Conservation (phyloP, 2,329 filamentous ascomycete genomes). For the Zymoseptoria brevis region DNA sequence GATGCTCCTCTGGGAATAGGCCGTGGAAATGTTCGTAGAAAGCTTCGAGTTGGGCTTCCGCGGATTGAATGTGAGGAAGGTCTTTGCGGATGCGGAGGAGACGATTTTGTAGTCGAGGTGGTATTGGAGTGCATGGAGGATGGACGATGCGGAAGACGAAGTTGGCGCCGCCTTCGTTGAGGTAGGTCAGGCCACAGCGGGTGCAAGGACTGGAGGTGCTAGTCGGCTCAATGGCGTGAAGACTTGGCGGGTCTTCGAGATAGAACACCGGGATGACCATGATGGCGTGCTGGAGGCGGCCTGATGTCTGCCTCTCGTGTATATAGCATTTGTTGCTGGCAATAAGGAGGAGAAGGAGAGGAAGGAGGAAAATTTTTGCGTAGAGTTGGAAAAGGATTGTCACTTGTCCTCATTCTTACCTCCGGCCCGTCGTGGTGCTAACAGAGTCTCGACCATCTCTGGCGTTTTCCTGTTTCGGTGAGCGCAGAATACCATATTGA, state of each 20-base stretch:
- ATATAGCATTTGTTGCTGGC: conserved; percentile 1
- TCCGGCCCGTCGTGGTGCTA: not conserved
- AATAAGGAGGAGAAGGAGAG: not conserved
- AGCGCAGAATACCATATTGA: not conserved
- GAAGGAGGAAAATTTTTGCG: not conserved
- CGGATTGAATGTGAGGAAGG: conserved; percentile 22
- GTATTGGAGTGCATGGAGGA: conserved; percentile 9
- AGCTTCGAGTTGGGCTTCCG: conserved; percentile 21
- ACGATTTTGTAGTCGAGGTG: conserved; percentile 15
- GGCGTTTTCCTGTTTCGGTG: not conserved
- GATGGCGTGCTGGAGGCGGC: not conserved
- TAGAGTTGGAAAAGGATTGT: not conserved
- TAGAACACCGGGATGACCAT: conserved; percentile 16
- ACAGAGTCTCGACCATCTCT: not conserved
- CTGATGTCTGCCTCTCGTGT: not conserved
- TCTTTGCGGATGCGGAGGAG: conserved; percentile 29
- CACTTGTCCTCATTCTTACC: not conserved
- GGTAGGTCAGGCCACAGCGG: conserved; percentile 22
- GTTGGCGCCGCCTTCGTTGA: conserved; percentile 34
- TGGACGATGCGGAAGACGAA: conserved; percentile 26
- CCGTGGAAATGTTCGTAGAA: conserved; percentile 22
- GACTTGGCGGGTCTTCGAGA: conserved; percentile 10
- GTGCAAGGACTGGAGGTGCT: not conserved
- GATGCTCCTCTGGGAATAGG: conserved; percentile 24
- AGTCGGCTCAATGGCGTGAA: conserved; percentile 8